Base-by-base conservation (phyloP, 345 rosid species). In the Ailanthus altissimus region DNA sequence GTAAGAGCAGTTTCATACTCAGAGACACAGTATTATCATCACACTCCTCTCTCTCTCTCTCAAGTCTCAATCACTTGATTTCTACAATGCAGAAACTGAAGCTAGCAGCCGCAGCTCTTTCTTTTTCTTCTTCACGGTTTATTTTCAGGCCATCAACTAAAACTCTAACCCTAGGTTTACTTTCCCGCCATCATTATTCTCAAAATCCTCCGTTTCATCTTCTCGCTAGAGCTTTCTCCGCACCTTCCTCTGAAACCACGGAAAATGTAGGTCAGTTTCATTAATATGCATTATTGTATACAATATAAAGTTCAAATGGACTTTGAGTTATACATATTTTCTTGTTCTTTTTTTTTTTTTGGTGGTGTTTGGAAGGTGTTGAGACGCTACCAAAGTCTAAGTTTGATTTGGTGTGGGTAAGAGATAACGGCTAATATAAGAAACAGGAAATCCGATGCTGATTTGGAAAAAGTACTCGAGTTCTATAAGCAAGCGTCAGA, bases 331-430 rank as follows among this genome's bases (percentile, higher is more conserved):
- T 25, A 38, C 42, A 68, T 68, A 62, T n/a, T 56, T 45, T 12
- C 63, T 81, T 75, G 63, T 59, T 83, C 81, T 79, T 26, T 38
- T 69, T n/a, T n/a, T n/a, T n/a, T 25, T 6, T 75, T 80, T 25
- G 20, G 23, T 26, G 53, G 28, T 75, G 71, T 69, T 67, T n/a
- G n/a, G 54, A 26, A 89, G 97, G 69, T 46, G 83, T 51, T 78
- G 93, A 86, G 86, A 80, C 90, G 57, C 96, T 84, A 59, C 93
- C 98, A 98, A 91, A 88, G 66, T 97, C 99, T 5, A 78, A 94
- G 3, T 88, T 93, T 57, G 99, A 95, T 84, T 95, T 89, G 87
- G 93, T 91, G 86, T 95, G 99, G 98, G 86, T 93, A 81, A 86
- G 97, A 73, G 98, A 93, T 67, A 91, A 93, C 46, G 81, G 73